Evolutionary conservation across 208 protist species (phyloP), one percentile per base, ranked within the genome.

Genomic region (Trypanosoma avium): DNA sequence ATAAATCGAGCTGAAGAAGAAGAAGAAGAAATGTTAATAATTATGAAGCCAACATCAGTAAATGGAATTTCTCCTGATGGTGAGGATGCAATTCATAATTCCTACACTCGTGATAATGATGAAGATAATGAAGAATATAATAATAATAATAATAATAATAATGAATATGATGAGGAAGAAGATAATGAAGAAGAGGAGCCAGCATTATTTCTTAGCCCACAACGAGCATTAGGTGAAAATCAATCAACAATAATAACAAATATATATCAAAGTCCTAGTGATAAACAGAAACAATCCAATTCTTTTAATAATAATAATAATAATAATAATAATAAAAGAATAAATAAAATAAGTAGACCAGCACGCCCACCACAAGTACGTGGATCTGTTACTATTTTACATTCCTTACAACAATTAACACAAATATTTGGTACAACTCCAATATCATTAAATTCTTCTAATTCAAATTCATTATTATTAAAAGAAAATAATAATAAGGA

Each of bases 321-420:
- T 6, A 36, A 30, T 22, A 15, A 19, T n/a, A 13, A 17, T 3
- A 12, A 36, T 22, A 13, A 13, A 6, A 12, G 17, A n/a, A 42
- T n/a, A 1, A 42, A 42, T 38, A 38, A 38, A 13, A 38, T n/a
- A n/a, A n/a, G n/a, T n/a, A n/a, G n/a, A n/a, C n/a, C n/a, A n/a
- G n/a, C n/a, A n/a, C 40, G 49, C 32, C n/a, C 22, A 4, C 61
- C 49, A 8, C n/a, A 35, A 2, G 40, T 49, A 4, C 4, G 27
- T 54, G 77, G 77, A 9, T 64, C 77, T 21, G 56, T 86, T 53
- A 86, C 77, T 12, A 79, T 60, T 7, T 55, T 90, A 32, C 65
- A 59, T 47, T 71, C 63, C 24, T 53, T 90, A 6, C 43, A 54
- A 21, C 42, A 66, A 22, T 67, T 90, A 3, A 35, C 49, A 26